Percentiles rank a stretch among this genome's conserved stretches.
Evolutionary conservation across 106 monocot species (phyloP).

Genomic region (Acanthochlamys bracteata): DNA sequence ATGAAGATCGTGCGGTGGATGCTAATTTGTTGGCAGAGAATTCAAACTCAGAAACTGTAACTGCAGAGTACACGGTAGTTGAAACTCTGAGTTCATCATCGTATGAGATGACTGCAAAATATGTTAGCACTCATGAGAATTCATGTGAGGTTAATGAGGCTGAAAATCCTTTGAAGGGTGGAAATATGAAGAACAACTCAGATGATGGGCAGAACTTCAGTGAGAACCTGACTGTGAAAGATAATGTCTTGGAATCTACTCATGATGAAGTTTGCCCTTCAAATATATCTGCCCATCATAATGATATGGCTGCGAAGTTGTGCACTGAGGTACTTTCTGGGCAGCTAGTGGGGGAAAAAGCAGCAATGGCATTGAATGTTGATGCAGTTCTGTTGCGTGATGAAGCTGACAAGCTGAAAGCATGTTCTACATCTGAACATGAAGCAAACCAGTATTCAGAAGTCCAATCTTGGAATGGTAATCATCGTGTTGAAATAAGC

Average conservation of each 20-base stretch:
- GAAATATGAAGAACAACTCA: conserved; percentile 1
- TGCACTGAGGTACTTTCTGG: not conserved
- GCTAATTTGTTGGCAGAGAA: conserved; percentile 2
- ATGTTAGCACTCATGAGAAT: not conserved
- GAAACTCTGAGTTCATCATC: conserved; percentile 11
- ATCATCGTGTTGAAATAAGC: not conserved
- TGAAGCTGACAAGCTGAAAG: conserved; percentile 10
- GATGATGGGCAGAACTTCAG: not conserved
- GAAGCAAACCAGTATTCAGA: conserved; percentile 8
- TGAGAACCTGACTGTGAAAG: conserved; percentile 5
- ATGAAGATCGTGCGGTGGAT: conserved; percentile 15
- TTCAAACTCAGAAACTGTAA: conserved; percentile 12
- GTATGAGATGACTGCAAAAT: conserved; percentile 3
- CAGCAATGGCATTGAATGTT: conserved; percentile 1
- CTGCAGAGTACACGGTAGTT: not conserved
- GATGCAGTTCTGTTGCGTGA: conserved; percentile 3
- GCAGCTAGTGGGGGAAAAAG: conserved; percentile 6
- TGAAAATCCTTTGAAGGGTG: conserved; percentile 5
- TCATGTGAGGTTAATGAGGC: conserved; percentile 1
- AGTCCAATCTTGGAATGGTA: not conserved
- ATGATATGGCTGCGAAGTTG: not conserved
- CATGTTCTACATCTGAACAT: no score
- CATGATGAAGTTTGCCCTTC: conserved; percentile 13
- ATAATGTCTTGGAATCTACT: conserved; percentile 2
- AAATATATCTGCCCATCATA: not conserved